Evolutionary conservation across 2,329 filamentous ascomycete genomes (phyloP).

Genomic region (Leptographium procerum): DNA sequence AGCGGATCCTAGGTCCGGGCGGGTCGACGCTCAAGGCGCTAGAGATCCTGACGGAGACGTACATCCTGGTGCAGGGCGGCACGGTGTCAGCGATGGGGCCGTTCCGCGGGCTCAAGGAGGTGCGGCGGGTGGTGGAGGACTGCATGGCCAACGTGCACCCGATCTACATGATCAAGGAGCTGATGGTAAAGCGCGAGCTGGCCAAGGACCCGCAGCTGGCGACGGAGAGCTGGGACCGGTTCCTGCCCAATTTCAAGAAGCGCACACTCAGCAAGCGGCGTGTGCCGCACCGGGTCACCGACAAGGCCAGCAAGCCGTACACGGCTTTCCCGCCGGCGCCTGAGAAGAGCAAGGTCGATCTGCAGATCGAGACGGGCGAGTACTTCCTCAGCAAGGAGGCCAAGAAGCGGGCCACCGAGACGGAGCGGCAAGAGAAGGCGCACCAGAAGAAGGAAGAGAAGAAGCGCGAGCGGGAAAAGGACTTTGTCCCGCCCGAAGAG

Average conservation of each 20-base stretch:
- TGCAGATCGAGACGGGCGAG: constrained; percentile 95
- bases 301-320: constrained; percentile 90
- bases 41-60: constrained; percentile 81
- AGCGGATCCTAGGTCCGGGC: constrained; percentile 82
- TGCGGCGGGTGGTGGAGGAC: constrained; percentile 80
- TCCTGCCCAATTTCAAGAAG: constrained; percentile 96
- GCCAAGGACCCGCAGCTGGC: constrained; percentile 72
- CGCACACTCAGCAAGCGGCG: constrained; percentile 74
- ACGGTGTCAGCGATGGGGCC: constrained; percentile 84
- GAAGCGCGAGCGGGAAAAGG: constrained; percentile 70
- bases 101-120: constrained; percentile 87
- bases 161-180: constrained; percentile 67
- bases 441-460: constrained; percentile 80
- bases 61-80: constrained; percentile 93
- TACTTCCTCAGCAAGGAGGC: constrained; percentile 92
- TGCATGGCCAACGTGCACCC: constrained; percentile 97
- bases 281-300: constrained; percentile 72
- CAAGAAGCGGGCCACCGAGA: constrained; percentile 71
- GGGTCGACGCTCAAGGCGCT: constrained; percentile 90
- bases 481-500: constrained; percentile 82
- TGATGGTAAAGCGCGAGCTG: constrained; percentile 76
- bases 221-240: constrained; percentile 88
- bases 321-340: constrained; percentile 94
- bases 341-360: constrained; percentile 97
- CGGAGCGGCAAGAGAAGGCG: constrained; percentile 75